A percentile compares a stretch with the other conserved stretches of the same genome.
Evolutionary conservation across 495 filamentous ascomycete species (phyloP).

Genomic region (Durotheca rogersii): DNA sequence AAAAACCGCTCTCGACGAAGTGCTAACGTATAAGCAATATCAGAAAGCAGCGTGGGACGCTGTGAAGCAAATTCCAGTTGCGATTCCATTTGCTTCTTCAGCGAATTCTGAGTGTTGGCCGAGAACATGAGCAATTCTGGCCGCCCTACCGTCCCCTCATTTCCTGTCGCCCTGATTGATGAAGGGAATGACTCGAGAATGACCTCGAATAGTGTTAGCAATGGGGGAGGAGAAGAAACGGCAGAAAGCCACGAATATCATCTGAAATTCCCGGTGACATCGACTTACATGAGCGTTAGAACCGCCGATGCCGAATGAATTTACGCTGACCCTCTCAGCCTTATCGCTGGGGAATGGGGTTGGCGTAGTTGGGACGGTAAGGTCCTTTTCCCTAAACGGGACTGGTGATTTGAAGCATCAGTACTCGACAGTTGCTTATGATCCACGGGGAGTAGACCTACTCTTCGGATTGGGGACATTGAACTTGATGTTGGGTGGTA

Average conservation of each 20-base stretch:
- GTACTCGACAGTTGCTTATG: not conserved
- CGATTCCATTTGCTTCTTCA: slow-evolving; percentile 15
- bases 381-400: slow-evolving; percentile 25
- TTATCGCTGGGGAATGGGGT: slow-evolving; percentile 25
- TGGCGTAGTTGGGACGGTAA: slow-evolving; percentile 27
- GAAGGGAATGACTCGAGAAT: slow-evolving; percentile 41
- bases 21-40: slow-evolving; percentile 38
- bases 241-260: not conserved
- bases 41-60: slow-evolving; percentile 8
- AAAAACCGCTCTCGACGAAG: slow-evolving; percentile 31
- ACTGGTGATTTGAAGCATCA: slow-evolving; percentile 19
- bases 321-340: slow-evolving; percentile 39
- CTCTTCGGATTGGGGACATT: slow-evolving; percentile 32
- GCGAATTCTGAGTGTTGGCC: slow-evolving; percentile 24
- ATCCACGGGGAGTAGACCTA: slow-evolving; percentile 11
- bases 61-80: slow-evolving; percentile 21
- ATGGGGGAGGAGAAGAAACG: not conserved
- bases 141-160: not conserved
- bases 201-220: slow-evolving; percentile 6
- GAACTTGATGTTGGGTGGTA: slow-evolving; percentile 42
- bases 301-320: slow-evolving; percentile 53
- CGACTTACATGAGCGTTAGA: slow-evolving; percentile 47
- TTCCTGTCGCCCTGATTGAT: not conserved
- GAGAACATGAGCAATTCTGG: slow-evolving; percentile 30
- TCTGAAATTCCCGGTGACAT: not conserved